Conservation (phyloP, 305 asterid species). For the Solanum hybrid region DNA sequence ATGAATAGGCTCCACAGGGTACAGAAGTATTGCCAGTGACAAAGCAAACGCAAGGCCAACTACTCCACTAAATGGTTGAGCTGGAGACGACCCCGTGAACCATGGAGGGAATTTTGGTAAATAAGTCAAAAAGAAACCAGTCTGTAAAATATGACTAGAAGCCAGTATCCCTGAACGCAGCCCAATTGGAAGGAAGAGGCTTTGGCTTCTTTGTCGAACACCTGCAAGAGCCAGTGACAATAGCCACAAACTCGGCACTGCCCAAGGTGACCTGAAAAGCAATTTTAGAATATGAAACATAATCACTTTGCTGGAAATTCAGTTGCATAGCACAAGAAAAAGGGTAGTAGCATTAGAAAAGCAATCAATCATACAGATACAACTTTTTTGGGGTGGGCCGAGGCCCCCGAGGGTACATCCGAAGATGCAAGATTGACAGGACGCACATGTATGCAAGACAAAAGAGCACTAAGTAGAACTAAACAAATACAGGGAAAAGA, state of each 20-base stretch:
- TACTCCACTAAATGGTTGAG: constrained; percentile 76
- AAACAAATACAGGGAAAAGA: neutral
- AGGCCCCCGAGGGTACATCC: neutral
- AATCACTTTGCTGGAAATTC: neutral
- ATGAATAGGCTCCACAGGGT: constrained; percentile 35
- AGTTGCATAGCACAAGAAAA: neutral
- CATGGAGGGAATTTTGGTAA: constrained; percentile 45
- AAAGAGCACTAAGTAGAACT: neutral
- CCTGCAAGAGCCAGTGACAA: constrained; percentile 76
- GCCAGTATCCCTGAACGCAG: constrained; percentile 75
- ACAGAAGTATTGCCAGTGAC: constrained; percentile 44
- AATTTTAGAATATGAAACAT: constrained; percentile 2
- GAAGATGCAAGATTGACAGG: neutral
- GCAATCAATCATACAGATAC: neutral
- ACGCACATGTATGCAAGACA: neutral
- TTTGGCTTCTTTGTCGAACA: constrained; percentile 54
- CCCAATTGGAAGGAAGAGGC: constrained; percentile 79
- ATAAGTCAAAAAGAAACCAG: constrained; percentile 51
- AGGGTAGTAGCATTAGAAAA: neutral
- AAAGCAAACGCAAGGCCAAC: constrained; percentile 57
- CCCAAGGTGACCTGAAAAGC: constrained; percentile 62
- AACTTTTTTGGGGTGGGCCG: neutral
- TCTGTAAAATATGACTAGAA: constrained; percentile 46
- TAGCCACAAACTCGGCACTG: constrained; percentile 81
- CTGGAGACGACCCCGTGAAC: constrained; percentile 61